Conservation (phyloP, 2,329 filamentous ascomycete genomes). For the Myriosclerotinia duriaeana region DNA sequence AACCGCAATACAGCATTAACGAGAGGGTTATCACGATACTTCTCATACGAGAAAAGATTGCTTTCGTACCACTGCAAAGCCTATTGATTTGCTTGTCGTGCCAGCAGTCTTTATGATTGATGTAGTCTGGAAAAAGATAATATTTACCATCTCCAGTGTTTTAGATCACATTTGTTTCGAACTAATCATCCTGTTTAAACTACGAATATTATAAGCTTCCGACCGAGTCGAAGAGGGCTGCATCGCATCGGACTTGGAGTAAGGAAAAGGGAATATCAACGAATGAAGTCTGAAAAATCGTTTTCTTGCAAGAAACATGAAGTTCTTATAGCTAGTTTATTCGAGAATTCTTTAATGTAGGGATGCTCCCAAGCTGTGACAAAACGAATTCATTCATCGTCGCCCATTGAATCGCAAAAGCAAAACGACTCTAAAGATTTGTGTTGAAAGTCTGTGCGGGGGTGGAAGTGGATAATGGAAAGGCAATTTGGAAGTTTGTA, state of each 20-base stretch:
- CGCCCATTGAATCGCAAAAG: too few relatives aligned
- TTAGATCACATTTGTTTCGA: neutral
- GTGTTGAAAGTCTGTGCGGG: neutral
- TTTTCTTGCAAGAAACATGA: neutral
- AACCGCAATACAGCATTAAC: too few relatives aligned
- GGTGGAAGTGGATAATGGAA: too few relatives aligned
- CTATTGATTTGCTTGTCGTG: too few relatives aligned
- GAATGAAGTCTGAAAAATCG: neutral
- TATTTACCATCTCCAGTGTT: neutral
- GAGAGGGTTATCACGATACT: neutral
- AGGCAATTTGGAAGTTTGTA: too few relatives aligned
- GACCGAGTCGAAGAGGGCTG: neutral
- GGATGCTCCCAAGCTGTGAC: neutral
- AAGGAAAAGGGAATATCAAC: neutral
- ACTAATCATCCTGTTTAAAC: neutral
- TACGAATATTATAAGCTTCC: neutral
- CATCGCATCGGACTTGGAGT: neutral
- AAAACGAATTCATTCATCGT: conserved; percentile 5
- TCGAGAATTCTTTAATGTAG: neutral
- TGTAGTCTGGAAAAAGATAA: neutral
- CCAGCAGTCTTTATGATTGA: neutral
- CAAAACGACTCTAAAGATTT: neutral
- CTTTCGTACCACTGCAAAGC: neutral
- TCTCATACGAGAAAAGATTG: neutral
- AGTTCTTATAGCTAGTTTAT: neutral